Evolutionary conservation across 2,329 filamentous ascomycete species (phyloP), one percentile per base, ranked within the genome.

Genomic region (Penicillium sp.): DNA sequence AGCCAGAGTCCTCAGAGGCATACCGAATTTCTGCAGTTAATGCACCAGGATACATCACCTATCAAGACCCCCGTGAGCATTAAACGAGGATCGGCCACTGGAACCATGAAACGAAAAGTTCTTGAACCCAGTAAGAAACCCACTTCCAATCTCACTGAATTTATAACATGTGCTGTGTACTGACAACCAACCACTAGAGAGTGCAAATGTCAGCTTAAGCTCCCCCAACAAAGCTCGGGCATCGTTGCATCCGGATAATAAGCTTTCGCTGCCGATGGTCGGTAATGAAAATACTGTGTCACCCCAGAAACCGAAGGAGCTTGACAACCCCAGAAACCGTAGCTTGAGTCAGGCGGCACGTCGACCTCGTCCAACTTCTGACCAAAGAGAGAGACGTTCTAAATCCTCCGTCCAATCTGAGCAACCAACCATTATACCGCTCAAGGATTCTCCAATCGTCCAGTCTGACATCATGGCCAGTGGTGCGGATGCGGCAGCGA

Each of bases 181-280:
- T 54, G 27, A 48, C 39, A 49, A 46, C 16, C 43, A 16, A 29
- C 16, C 21, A 21, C 44, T 60, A 83, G 81, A 82, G 73, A 80
- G 71, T 56, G 73, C 78, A 48, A 84, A 84, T 61, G 73, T 75
- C n/a, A 80, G 78, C 56, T 53, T 71, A n/a, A 52, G 31, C 45
- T 73, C 72, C 7, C 68, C 73, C 3, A 66, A 60, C 6, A 75
- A 72, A 56, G 64, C 59, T 45, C 55, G 57, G 19, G 52, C 56
- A 31, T 46, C 57, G 43, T 41, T 55, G 43, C 58, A 55, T 56
- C 59, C 52, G 21, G 62, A 62, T 35, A 58, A 44, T 45, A 72
- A 61, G 53, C 37, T 48, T 29, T 16, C 41, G 10, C 56, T 48
- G 24, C 47, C 31, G 48, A 55, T 21, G 2, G 55, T 35, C 24